Evolutionary conservation across 2,329 filamentous ascomycete genomes (phyloP), one percentile per base, ranked within the genome.

Genomic region (Fusarium virguliforme): DNA sequence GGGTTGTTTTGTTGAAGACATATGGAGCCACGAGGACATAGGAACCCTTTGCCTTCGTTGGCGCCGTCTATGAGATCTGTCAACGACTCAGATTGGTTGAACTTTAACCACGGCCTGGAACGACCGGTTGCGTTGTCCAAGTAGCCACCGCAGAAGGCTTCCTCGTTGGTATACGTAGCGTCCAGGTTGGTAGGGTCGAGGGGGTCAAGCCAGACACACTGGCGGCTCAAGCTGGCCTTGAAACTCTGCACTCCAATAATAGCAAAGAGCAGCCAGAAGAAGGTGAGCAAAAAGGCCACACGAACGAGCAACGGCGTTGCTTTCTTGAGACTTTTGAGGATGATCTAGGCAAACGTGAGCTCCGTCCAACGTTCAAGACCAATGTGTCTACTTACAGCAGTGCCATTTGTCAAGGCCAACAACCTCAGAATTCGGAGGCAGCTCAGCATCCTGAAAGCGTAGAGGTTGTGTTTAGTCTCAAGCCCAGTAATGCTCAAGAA

Each of bases 161-260:
- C 85, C 0, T 84, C 82, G 59, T 92, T 90, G 2, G 88, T 89
- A 67, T 86, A 95, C 4, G 89, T 83, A 8, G 85, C 83, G 8
- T 81, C 80, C 32, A 88, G 76, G 54, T 85, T 91, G 70, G 81
- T 84, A 76, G 83, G 90, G 57, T 90, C 84, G 5, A 76, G 67
- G 6, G 91, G 90, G 70, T 94, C 91, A 56, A 92, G 81, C 92
- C 92, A 96, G 32, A 94, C 90, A 78, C 93, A 96, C 68, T 90
- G 91, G 53, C 93, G 91, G 72, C 88, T 89, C 26, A 95, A 81
- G 79, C 93, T 95, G 8, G 92, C 91, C 81, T 95, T 95, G 84
- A 99, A 99, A 81, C 93, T 97, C 79, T 99, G 97, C 24, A 99
- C 92, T 6, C 96, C 97, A 64, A 99, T 91, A 68, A 99, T 98